phyloP scores from a whole-genome alignment of 2,329 filamentous ascomycete genomes.

The Corynespora cassiicola region DNA sequence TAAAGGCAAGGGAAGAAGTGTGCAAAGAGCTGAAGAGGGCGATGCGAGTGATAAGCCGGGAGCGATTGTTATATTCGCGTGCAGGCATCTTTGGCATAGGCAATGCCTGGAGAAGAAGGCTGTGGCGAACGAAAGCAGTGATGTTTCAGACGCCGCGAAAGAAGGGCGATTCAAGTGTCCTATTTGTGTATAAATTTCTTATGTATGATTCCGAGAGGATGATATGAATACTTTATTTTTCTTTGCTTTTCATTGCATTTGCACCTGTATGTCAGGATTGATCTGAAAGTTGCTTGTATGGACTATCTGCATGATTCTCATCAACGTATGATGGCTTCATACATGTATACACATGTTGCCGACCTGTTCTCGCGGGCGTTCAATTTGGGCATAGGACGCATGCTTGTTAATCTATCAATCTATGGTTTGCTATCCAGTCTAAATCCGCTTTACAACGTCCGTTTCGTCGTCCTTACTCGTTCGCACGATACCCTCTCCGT shows the following conservation, averaged over 20 bases:
- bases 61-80: conserved; percentile 46
- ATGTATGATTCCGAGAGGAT: too few species aligned
- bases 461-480: conserved; percentile 32
- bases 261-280: too few species aligned
- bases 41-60: conserved; percentile 10
- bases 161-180: conserved; percentile 30
- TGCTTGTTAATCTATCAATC: too few species aligned
- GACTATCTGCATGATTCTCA: too few species aligned
- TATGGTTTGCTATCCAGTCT: too few species aligned
- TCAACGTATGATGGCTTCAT: too few species aligned
- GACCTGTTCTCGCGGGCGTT: too few species aligned
- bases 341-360: too few species aligned
- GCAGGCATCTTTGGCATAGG: conserved; percentile 48
- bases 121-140: conserved; percentile 1
- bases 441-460: conserved; percentile 5
- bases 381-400: too few species aligned
- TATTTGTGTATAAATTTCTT: conserved; percentile 33
- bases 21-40: conserved; percentile 31
- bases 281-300: too few species aligned
- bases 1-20: conserved; percentile 51
- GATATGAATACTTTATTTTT: too few species aligned
- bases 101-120: conserved; percentile 37
- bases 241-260: too few species aligned
- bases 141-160: background rate
- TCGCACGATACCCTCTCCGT: conserved; percentile 17